Evolutionary conservation across 768 basidiomycete genomes (phyloP).

Genomic region (Filobasidium floriforme): DNA sequence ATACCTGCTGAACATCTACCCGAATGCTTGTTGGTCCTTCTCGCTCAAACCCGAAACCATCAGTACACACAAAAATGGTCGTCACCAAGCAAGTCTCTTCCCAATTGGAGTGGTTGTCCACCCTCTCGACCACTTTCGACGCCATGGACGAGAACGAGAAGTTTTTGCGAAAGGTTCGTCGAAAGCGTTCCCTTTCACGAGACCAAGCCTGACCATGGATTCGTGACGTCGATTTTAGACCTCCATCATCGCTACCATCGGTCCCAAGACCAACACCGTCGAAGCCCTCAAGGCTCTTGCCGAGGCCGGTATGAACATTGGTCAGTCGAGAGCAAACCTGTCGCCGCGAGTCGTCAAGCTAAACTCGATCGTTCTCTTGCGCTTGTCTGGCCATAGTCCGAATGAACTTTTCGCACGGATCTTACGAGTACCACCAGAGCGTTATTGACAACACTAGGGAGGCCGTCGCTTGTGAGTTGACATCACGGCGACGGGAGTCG

Average conservation of each 20-base stretch:
- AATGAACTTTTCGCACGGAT: conserved; percentile 99
- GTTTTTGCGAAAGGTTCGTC: conserved; percentile 76
- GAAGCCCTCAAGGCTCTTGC: conserved; percentile 79
- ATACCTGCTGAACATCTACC: no score
- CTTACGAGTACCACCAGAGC: conserved; percentile 96
- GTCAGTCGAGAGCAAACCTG: conserved; percentile 50
- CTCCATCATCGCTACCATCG: conserved; percentile 96
- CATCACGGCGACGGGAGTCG: not conserved
- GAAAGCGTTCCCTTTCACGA: not conserved
- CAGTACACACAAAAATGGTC: conserved; percentile 25
- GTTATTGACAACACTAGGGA: conserved; percentile 96
- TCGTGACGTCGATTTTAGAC: conserved; percentile 54
- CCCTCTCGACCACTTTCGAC: conserved; percentile 65
- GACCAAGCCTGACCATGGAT: no score
- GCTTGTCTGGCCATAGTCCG: conserved; percentile 57
- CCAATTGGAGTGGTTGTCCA: conserved; percentile 88
- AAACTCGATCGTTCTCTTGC: not conserved
- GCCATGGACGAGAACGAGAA: conserved; percentile 71
- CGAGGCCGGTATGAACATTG: conserved; percentile 92
- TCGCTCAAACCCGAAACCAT: not conserved
- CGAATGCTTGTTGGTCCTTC: not conserved
- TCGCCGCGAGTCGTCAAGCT: not conserved
- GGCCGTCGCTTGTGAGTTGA: conserved; percentile 62
- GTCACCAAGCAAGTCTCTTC: conserved; percentile 33
- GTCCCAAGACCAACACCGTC: conserved; percentile 90